These are phyloP conservation scores for Rhodotorula sp. DNA, from an alignment of 1,284 basidiomycete genomes.

Conservation along the genomic window DNA sequence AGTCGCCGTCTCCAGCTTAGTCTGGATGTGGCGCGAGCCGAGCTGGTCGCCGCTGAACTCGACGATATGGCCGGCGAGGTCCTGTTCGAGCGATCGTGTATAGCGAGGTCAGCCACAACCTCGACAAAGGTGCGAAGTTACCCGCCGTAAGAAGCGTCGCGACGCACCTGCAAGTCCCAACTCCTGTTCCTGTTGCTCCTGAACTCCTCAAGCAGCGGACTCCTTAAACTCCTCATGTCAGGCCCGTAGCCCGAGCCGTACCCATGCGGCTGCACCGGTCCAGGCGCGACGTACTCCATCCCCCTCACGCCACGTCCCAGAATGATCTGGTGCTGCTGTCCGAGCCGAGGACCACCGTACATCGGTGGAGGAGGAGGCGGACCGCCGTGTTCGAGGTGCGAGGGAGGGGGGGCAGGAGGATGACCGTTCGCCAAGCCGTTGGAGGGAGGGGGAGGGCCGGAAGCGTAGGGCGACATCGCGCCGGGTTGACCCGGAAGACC, in stretches of 20 bases:
- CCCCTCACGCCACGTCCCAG: constrained; percentile 30
- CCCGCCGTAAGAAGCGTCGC: too few relatives aligned
- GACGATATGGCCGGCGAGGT: constrained; percentile 79
- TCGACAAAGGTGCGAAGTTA: too few relatives aligned
- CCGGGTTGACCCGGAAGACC: constrained; percentile 10
- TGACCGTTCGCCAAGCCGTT: neutral
- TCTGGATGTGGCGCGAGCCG: constrained; percentile 82
- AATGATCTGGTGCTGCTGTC: constrained; percentile 41
- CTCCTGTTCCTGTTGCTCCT: constrained; percentile 70
- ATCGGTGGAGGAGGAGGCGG: constrained; percentile 2
- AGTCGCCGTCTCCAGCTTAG: constrained; percentile 43
- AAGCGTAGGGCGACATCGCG: constrained; percentile 8
- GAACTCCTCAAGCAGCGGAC: constrained; percentile 77
- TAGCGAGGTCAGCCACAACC: neutral
- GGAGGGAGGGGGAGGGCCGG: constrained; percentile 4
- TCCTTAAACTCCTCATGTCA: constrained; percentile 53
- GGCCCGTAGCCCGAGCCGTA: constrained; percentile 22
- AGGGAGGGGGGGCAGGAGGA: neutral
- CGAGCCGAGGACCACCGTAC: constrained; percentile 22
- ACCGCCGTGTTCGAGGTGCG: constrained; percentile 10
- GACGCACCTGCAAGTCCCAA: constrained; percentile 72
- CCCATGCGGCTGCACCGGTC: constrained; percentile 20
- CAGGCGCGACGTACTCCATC: constrained; percentile 39
- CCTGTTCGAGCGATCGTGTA: constrained; percentile 53
- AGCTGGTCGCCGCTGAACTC: constrained; percentile 93